Evolutionary conservation across 2,329 filamentous ascomycete genomes (phyloP).

Genomic region (Lachnum nothofagi): DNA sequence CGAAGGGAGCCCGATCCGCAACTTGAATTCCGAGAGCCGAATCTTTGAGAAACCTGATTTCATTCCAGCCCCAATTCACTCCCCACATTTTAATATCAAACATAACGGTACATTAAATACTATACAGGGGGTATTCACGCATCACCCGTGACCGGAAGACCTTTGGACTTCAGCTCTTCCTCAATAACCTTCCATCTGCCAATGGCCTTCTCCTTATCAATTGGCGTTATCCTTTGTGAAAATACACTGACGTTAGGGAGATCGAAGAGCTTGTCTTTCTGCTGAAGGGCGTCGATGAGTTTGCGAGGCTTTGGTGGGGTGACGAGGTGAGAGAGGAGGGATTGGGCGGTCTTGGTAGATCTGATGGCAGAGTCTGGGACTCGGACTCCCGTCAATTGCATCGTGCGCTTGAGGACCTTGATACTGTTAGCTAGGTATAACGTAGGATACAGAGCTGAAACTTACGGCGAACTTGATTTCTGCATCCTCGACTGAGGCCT

Average conservation of each 20-base stretch:
- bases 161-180: conserved; percentile 59
- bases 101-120: neutral
- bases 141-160: conserved; percentile 51
- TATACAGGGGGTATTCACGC: neutral
- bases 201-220: conserved; percentile 65
- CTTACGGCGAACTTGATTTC: conserved; percentile 69
- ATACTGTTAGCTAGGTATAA: conserved; percentile 10
- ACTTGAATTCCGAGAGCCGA: too few species aligned
- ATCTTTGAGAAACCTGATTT: neutral
- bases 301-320: conserved; percentile 54
- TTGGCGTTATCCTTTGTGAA: conserved; percentile 58
- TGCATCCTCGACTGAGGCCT: conserved; percentile 50
- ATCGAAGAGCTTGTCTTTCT: conserved; percentile 41
- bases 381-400: conserved; percentile 73
- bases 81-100: neutral
- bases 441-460: conserved; percentile 18
- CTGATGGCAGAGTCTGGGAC: conserved; percentile 66
- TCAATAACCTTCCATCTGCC: conserved; percentile 79
- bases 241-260: conserved; percentile 69
- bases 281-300: conserved; percentile 55
- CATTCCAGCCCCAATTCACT: neutral
- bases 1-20: too few species aligned
- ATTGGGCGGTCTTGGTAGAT: conserved; percentile 48
- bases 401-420: conserved; percentile 74
- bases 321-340: conserved; percentile 50